Evolutionary conservation across 257 asterid genomes (phyloP).

Genomic region (Henckelia pumila): DNA sequence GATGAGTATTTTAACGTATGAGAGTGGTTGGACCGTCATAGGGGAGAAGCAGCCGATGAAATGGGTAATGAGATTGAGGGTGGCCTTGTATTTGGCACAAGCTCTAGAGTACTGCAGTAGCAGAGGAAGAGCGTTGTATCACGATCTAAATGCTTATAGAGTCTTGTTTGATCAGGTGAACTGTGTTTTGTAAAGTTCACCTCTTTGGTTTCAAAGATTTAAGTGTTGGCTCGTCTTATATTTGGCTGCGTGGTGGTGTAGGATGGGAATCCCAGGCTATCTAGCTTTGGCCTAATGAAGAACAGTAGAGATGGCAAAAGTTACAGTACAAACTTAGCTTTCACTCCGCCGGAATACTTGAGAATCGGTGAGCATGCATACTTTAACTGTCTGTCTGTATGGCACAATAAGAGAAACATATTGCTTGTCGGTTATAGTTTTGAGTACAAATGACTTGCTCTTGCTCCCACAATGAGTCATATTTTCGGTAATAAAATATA

Average conservation of each 20-base stretch:
- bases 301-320: constrained; percentile 67
- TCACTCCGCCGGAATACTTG: constrained; percentile 69
- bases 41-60: constrained; percentile 70
- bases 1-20: constrained; percentile 20
- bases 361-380: constrained; percentile 45
- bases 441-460: neutral
- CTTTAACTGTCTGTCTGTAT: neutral
- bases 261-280: constrained; percentile 68
- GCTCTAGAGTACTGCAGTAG: constrained; percentile 59
- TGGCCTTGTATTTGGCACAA: constrained; percentile 55
- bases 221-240: constrained; percentile 1
- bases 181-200: neutral
- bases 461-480: neutral
- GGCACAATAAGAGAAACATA: neutral
- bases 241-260: constrained; percentile 16
- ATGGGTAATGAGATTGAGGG: constrained; percentile 66
- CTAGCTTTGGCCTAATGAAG: constrained; percentile 69
- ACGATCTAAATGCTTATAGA: constrained; percentile 64
- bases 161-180: constrained; percentile 61
- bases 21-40: constrained; percentile 18
- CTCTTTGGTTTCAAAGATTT: neutral
- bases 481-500: constrained; percentile 7
- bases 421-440: neutral
- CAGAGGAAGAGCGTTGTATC: constrained; percentile 52
- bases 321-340: constrained; percentile 66